Base-by-base conservation (phyloP, 1,284 basidiomycete genomes). In the Ustilago xerochloae region DNA sequence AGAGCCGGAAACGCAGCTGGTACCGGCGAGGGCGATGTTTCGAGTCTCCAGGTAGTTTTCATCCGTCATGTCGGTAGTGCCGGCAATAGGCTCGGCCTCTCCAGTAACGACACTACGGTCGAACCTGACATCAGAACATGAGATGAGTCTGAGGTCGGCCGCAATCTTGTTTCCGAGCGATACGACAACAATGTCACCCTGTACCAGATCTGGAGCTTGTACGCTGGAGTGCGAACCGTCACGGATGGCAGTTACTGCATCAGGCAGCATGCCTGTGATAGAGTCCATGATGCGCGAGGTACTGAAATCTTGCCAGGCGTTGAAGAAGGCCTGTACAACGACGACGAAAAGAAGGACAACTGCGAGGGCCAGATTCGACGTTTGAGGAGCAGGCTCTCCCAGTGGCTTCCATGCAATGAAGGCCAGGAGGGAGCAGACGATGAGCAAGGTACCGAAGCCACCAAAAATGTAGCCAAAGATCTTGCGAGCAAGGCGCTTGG, bases 11-110 rank as follows among this genome's bases (percentile, higher is more conserved):
- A 89, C 90, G 29, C 85, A 90, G n/a, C 89, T 86, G 0, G 90
- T 90, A n/a, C 90, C 90, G 82, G 89, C 88, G 7, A 91, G 85
- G 3, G 88, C 89, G 43, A 90, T 86, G 81, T 90, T 90, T 67
- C 87, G 61, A 86, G 13, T 88, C 65, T 88, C 81, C 54, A 66
- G 60, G 41, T 61, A 67, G 56, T 89, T 90, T 15, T 87, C 86
- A 6, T 88, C 88, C 2, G 88, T 89, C 18, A 82, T 77, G 18
- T 89, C 87, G 29, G 88, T 79, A 1, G 86, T 85, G 0, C 86
- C 89, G 0, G 86, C 80, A 35, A 90, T 85, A 69, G 89, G 87
- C 52, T 90, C 88, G 28, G 84, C 86, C 50, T 84, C 87, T 84
- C 90, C 90, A 0, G 90, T 91, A 30, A 90, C 85, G 28, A 90